These are phyloP conservation scores for Corinectria fuckeliana DNA, from an alignment of 2,329 filamentous ascomycete species.

Conservation along the genomic window DNA sequence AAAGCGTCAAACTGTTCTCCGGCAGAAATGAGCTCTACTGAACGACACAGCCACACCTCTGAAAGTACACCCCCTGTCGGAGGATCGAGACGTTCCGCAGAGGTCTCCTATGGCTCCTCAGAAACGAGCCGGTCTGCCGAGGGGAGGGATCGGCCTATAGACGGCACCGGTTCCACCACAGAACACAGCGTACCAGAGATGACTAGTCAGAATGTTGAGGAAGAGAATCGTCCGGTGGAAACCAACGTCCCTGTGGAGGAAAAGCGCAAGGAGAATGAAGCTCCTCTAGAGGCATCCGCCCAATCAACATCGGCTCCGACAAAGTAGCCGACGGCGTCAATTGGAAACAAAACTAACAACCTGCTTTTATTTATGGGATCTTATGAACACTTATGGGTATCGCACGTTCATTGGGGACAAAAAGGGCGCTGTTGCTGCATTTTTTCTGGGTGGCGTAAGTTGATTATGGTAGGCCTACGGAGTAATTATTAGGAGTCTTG, in stretches of 20 bases:
- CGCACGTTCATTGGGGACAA: conserved; percentile 1
- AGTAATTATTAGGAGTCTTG: no score
- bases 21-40: background rate
- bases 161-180: background rate
- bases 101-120: background rate
- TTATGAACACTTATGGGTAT: background rate
- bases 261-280: no score
- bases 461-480: background rate
- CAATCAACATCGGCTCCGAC: background rate
- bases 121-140: no score
- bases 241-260: background rate
- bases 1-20: background rate
- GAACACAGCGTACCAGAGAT: background rate
- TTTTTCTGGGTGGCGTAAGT: background rate
- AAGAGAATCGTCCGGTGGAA: background rate
- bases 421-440: conserved; percentile 8
- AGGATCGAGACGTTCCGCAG: background rate
- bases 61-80: conserved; percentile 2
- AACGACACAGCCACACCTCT: background rate
- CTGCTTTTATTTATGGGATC: background rate
- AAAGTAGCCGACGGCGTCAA: background rate
- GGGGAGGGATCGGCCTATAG: background rate
- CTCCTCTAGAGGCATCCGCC: background rate
- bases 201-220: background rate
- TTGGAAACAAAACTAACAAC: background rate